A percentile compares a stretch with the other conserved stretches of the same genome.
Evolutionary conservation across 2,329 filamentous ascomycete species (phyloP).

Genomic region (Diatrype stigma): DNA sequence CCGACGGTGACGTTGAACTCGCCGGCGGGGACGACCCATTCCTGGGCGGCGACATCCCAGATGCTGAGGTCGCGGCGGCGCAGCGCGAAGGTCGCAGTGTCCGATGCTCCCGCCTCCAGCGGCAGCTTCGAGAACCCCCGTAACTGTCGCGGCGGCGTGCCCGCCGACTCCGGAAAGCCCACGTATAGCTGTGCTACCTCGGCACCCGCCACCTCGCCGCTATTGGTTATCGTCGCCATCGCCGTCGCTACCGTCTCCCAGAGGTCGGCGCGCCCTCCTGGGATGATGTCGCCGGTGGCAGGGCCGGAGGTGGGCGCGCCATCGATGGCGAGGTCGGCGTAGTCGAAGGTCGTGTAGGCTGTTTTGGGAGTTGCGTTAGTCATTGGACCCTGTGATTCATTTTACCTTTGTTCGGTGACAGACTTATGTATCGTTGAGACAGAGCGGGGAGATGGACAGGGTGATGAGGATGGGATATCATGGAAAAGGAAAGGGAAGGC

Average conservation of each 20-base stretch:
- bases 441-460: background rate
- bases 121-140: slow-evolving; percentile 59
- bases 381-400: background rate
- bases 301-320: slow-evolving; percentile 35
- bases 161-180: slow-evolving; percentile 36
- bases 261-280: slow-evolving; percentile 43
- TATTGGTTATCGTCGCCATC: slow-evolving; percentile 61
- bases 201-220: slow-evolving; percentile 55
- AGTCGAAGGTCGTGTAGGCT: slow-evolving; percentile 67
- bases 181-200: slow-evolving; percentile 63
- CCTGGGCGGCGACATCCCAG: slow-evolving; percentile 56
- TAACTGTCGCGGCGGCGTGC: slow-evolving; percentile 45
- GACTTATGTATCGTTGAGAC: no score
- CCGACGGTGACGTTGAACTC: slow-evolving; percentile 39
- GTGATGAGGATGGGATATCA: no score
- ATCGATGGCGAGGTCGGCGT: slow-evolving; percentile 44
- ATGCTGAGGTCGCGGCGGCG: slow-evolving; percentile 59
- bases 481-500: no score
- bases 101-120: slow-evolving; percentile 42
- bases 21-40: slow-evolving; percentile 45
- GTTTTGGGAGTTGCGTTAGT: background rate
- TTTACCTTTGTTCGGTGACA: background rate
- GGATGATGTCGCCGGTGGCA: slow-evolving; percentile 33
- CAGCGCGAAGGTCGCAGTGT: slow-evolving; percentile 48
- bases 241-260: slow-evolving; percentile 45